Evolutionary conservation across 306 rosid species (phyloP), one percentile per base, ranked within the genome.

Genomic region (Quercus robur): DNA sequence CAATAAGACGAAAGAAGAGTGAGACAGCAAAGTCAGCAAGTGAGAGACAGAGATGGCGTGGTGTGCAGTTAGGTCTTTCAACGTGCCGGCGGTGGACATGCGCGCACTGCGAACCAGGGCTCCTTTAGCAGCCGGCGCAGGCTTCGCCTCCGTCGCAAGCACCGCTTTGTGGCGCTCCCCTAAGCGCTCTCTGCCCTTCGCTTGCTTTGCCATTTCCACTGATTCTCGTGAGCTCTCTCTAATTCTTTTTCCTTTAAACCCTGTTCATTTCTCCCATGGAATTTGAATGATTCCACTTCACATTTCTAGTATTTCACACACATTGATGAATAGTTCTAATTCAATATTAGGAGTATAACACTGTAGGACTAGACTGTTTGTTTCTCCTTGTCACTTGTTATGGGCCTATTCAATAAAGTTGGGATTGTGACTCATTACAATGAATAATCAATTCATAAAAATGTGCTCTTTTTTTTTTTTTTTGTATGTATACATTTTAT

Each of bases 201-300:
- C 97, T 63, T 91, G 91, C 87, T 67, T 83, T 33, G 81, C 88
- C 82, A 87, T 90, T 71, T 92, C 98, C 70, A 78, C 91, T 6
- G 86, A 87, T 58, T 0, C 91, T 72, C 55, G 97, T 92, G 80
- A 82, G 54, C 64, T 23, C 54, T 49, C 54, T 2, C 46, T 41
- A 8, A 8, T 41, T 41, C 46, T 8, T 41, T 8, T 8, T 41
- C 46, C 46, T 41, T 41, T 41, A 41, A 41, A 41, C 46, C 11
- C 46, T 41, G 11, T 41, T 41, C 46, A 41, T 41, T 41, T 41
- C 46, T 41, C 46, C 11, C 46, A 41, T 8, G 1, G 20, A 63
- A 28, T 28, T 28, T 26, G 15, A 28, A 14, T 5, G 69, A 5
- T 63, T 63, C 70, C 6, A 1, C 2, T 67, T 67, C 72, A 8